Percentiles rank a stretch among this genome's conserved stretches.
Evolutionary conservation across 2,329 filamentous ascomycete species (phyloP).

Genomic region (Colletotrichum sp.): DNA sequence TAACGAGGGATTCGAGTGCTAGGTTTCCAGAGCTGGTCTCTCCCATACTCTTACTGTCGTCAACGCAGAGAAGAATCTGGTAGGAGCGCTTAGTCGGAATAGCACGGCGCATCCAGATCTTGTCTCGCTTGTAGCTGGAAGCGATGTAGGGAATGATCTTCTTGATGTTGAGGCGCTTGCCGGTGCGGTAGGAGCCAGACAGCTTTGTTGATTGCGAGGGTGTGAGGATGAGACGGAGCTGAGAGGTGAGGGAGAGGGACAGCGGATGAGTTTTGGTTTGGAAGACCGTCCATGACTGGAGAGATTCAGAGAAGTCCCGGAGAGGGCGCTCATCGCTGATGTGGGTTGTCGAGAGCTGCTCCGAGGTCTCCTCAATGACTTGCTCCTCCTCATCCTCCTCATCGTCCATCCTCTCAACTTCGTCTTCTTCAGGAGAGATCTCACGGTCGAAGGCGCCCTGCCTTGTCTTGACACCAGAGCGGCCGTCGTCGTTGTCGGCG

Average conservation of each 20-base stretch:
- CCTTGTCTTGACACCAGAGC: constrained; percentile 64
- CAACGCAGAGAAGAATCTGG: constrained; percentile 96
- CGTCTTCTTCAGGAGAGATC: constrained; percentile 43
- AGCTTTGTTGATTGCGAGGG: constrained; percentile 96
- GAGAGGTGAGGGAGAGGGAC: constrained; percentile 88
- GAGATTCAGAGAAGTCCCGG: constrained; percentile 59
- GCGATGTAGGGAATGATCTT: constrained; percentile 99
- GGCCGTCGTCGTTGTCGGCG: constrained; percentile 54
- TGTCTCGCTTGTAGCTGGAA: constrained; percentile 97
- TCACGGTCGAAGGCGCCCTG: constrained; percentile 64
- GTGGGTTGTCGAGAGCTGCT: constrained; percentile 76
- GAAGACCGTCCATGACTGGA: constrained; percentile 83
- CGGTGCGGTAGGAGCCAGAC: constrained; percentile 94
- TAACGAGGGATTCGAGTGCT: constrained; percentile 91
- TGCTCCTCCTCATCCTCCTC: constrained; percentile 55
- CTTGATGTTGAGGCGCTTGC: constrained; percentile 98
- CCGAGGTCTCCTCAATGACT: constrained; percentile 57
- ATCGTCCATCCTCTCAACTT: constrained; percentile 31
- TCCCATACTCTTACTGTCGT: constrained; percentile 94
- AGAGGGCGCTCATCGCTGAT: constrained; percentile 55
- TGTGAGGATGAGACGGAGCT: constrained; percentile 92
- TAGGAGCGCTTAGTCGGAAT: constrained; percentile 94
- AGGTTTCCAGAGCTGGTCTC: constrained; percentile 77
- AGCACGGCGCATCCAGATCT: constrained; percentile 98
- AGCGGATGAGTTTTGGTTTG: constrained; percentile 85